phyloP scores from a whole-genome alignment of 192 early-diverging fungal genomes.

The Neocallimastix lanati region DNA sequence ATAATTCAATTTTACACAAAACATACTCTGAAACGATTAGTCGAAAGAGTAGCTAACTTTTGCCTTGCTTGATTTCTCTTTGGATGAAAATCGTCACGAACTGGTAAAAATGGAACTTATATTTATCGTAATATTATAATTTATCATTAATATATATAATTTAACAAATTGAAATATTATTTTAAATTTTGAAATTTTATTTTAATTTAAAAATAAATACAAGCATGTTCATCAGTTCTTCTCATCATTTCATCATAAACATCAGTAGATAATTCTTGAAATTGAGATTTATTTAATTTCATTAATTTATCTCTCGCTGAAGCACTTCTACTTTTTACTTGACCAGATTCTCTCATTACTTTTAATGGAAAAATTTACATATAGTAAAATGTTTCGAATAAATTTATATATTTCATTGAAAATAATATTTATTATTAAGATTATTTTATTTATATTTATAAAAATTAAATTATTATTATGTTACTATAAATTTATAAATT shows the following conservation, averaged over 20 bases:
- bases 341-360: not conserved
- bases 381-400: too few relatives aligned
- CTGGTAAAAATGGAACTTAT: conserved; percentile 69
- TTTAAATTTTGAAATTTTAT: too few relatives aligned
- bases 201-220: conserved; percentile 24
- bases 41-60: conserved; percentile 83
- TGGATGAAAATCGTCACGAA: conserved; percentile 76
- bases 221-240: conserved; percentile 30
- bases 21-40: conserved; percentile 47
- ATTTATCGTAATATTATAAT: too few relatives aligned
- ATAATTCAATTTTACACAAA: too few relatives aligned
- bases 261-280: conserved; percentile 86
- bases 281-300: conserved; percentile 59
- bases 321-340: conserved; percentile 12
- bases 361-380: too few relatives aligned
- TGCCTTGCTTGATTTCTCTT: conserved; percentile 92
- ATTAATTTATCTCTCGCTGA: conserved; percentile 57
- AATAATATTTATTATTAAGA: too few relatives aligned
- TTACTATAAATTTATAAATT: too few relatives aligned
- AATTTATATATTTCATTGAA: too few relatives aligned
- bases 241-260: conserved; percentile 87
- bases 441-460: too few relatives aligned
- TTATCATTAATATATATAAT: too few relatives aligned
- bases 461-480: too few relatives aligned
- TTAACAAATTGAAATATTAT: too few relatives aligned